Evolutionary conservation across 1,284 basidiomycete species (phyloP), one percentile per base, ranked within the genome.

Genomic region (Cystobasidium sp.): DNA sequence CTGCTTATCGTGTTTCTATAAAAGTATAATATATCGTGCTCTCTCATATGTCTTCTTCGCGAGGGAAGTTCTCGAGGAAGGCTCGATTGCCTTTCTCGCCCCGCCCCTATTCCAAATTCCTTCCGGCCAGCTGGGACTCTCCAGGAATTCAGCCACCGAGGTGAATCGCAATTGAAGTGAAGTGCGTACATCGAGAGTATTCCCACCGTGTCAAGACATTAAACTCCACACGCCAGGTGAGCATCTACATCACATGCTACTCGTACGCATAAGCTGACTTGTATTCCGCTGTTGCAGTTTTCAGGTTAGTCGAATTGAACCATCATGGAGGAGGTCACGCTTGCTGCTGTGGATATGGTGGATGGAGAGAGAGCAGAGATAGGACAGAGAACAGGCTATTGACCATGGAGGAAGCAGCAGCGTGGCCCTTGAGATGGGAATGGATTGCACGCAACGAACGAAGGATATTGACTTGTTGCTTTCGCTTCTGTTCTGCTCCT

Each of bases 391-490:
- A n/a, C 31, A 22, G 55, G 56, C 41, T 59, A 59, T 12, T 3
- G 24, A 10, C 6, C 5, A 8, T n/a, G 12, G 10, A 16, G 9
- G 39, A 18, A 18, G 56, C 56, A 41, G 39, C 37, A 39, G 39
- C 31, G 37, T 22, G 14, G 37, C 43, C 16, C 2, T 6, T 59
- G 39, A 39, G 10, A 16, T 58, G 55, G 24, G 56, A 59, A 18
- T 43, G 43, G 37, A 22, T 8, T 10, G 5, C 9, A 58, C 1
- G 20, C 37, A 37, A 14, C 12, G 53, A 56, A 39, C n/a, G 56
- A 43, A 41, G 56, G 56, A n/a, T 59, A 59, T 59, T 59, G 56
- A 59, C 56, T 59, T 56, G 24, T 22, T 59, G 56, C 31, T 22
- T 24, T 59, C 12, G 12, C 52, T 53, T 31, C 31, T 31, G 31